Base-by-base conservation (phyloP, 495 filamentous ascomycete genomes). In the Penicillium soppii region DNA sequence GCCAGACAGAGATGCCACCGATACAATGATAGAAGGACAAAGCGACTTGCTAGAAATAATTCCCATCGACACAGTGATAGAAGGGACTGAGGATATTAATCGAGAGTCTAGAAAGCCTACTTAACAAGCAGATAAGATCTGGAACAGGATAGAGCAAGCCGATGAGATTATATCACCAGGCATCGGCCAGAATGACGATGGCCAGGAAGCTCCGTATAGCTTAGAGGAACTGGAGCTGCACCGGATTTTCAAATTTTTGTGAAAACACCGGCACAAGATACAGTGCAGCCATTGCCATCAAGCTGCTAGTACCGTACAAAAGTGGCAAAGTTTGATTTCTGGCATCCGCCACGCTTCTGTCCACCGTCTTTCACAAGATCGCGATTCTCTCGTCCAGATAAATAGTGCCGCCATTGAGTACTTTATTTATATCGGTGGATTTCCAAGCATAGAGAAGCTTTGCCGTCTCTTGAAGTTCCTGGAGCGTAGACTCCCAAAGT, bases 271-370 rank as follows among this genome's bases (percentile, higher is more conserved):
- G 29, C 2, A 27, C 25, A 44, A 44, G 26, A 44, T 44, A 26
- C 29, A 8, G 23, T 44, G 15, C 4, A 20, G 9, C 25, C 19
- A n/a, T 30, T 29, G 10, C 16, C 15, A n/a, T 44, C 21, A 44
- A 44, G 29, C 26, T 15, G 9, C 19, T 30, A 32, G 2, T 3
- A 17, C 25, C 29, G 12, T 44, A 30, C 42, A 44, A 30, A 32
- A 44, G 10, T 32, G 26, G 42, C 42, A 30, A 19, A 19, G 29
- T 17, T 44, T 30, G 42, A 10, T 44, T 27, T 27, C 42, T 20
- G 42, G 42, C 42, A 44, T 44, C 23, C 42, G 42, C 42, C 42
- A 44, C 26, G 42, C 42, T 20, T 22, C 42, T 32, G 42, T 44
- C 29, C 42, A 44, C 29, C 42, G 42, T 30, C 29, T 44, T 5